These are phyloP conservation scores for Penicillium riverlandense DNA, from an alignment of 495 filamentous ascomycete genomes.

Conservation along the genomic window DNA sequence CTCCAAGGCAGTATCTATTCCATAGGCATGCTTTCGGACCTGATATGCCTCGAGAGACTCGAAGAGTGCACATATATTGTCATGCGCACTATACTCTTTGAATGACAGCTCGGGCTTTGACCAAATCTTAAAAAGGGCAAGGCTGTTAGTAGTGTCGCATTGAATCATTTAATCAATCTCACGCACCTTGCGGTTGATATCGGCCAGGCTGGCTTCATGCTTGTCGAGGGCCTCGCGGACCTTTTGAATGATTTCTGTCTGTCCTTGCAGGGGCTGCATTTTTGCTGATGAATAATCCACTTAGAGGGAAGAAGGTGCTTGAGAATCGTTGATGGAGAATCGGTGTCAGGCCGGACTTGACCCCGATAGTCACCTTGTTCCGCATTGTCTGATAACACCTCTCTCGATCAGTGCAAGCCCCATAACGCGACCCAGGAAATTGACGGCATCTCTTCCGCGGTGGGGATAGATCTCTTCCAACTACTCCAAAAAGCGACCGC, in stretches of 20 bases:
- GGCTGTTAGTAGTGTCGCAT: background rate
- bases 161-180: too few species aligned
- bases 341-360: too few species aligned
- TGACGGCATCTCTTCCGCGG: too few species aligned
- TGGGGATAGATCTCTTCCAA: too few species aligned
- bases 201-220: conserved; percentile 23
- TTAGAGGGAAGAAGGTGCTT: too few species aligned
- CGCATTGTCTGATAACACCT: too few species aligned
- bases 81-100: conserved; percentile 45
- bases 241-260: conserved; percentile 15
- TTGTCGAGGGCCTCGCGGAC: conserved; percentile 20
- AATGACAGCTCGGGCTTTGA: conserved; percentile 47
- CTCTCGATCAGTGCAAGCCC: too few species aligned
- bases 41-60: conserved; percentile 20
- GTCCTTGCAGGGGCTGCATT: background rate
- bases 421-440: too few species aligned
- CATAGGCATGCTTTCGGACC: conserved; percentile 38
- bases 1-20: conserved; percentile 48
- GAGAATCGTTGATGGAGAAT: too few species aligned
- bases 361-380: too few species aligned
- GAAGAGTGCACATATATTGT: conserved; percentile 40
- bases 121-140: conserved; percentile 24
- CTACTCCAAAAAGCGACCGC: too few species aligned
- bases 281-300: too few species aligned
- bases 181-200: conserved; percentile 40